Evolutionary conservation across 257 asterid species (phyloP).

Genomic region (Vinca minor): DNA sequence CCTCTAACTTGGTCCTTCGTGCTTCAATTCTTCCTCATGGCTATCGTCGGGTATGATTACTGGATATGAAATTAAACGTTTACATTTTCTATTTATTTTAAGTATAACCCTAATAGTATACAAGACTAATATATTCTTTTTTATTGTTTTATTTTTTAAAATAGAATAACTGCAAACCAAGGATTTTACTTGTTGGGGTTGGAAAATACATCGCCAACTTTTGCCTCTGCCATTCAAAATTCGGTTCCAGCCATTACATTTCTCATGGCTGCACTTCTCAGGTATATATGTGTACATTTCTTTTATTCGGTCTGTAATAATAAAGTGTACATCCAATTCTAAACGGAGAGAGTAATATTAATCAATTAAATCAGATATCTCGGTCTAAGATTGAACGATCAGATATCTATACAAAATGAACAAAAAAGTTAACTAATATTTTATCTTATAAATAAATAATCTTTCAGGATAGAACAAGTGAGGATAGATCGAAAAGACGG

Average conservation of each 20-base stretch:
- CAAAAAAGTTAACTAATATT: too few species aligned
- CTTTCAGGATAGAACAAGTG: conserved; percentile 73
- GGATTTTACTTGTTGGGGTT: conserved; percentile 90
- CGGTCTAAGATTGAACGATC: too few species aligned
- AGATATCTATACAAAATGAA: too few species aligned
- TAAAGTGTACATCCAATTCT: too few species aligned
- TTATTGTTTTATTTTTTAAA: too few species aligned
- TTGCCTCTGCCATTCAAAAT: conserved; percentile 93
- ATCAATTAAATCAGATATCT: background rate
- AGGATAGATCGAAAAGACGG: conserved; percentile 78
- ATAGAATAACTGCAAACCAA: conserved; percentile 92
- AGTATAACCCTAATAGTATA: background rate
- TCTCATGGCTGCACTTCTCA: conserved; percentile 76
- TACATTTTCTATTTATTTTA: too few species aligned
- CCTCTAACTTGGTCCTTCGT: conserved; percentile 57
- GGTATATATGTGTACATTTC: conserved; percentile 31
- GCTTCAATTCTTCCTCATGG: conserved; percentile 83
- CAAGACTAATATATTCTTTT: background rate
- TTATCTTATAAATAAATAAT: too few species aligned
- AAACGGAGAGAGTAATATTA: background rate
- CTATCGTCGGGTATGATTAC: conserved; percentile 89
- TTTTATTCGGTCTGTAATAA: too few species aligned
- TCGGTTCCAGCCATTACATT: conserved; percentile 97
- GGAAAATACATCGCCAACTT: conserved; percentile 92
- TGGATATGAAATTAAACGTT: too few species aligned